Evolutionary conservation across 1,284 basidiomycete genomes (phyloP), one percentile per base, ranked within the genome.

Genomic region (Trichosporon sp.): DNA sequence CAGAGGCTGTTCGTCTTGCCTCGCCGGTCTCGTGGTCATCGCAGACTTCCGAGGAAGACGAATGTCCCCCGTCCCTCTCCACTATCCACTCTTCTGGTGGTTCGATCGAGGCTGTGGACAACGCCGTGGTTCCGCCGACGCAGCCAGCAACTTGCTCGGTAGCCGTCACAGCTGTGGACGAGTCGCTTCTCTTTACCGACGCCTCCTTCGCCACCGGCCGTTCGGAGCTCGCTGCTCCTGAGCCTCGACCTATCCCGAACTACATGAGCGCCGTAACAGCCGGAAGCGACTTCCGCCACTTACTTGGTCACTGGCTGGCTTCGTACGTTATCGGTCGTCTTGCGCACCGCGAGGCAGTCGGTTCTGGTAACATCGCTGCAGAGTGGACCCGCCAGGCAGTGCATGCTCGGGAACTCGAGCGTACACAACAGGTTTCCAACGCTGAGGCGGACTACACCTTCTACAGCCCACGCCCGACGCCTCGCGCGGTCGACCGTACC

Each of bases 311-410:
- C 60, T 69, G 68, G 68, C 58, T 69, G 4, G 65, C 68, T 6
- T 47, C 60, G 13, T 65, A 69, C 27, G 60, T 69, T 13, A 29
- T 69, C 3, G 68, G 64, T 8, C 68, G 68, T 12, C 65, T 70
- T 4, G 65, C 65, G 1, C 56, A 60, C 27, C 27, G 56, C 27
- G 56, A 32, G 56, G 15, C 27, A 6, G 56, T 60, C 12, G 56
- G 56, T n/a, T 5, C 56, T 29, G 56, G 56, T 21, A 60, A 60
- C 56, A 60, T 60, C 27, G 56, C 56, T 6, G 1, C 56, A 15
- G 56, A 60, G 13, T 60, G 56, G 56, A 31, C 27, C 5, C 27
- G 56, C 12, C 56, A 31, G 12, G 56, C 56, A 11, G 56, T 60
- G 13, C 31, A 60, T 6, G 56, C 56, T 6, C 56, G 56, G 8